phyloP scores from a whole-genome alignment of 2,329 filamentous ascomycete genomes.

The Exophiala spinifera region DNA sequence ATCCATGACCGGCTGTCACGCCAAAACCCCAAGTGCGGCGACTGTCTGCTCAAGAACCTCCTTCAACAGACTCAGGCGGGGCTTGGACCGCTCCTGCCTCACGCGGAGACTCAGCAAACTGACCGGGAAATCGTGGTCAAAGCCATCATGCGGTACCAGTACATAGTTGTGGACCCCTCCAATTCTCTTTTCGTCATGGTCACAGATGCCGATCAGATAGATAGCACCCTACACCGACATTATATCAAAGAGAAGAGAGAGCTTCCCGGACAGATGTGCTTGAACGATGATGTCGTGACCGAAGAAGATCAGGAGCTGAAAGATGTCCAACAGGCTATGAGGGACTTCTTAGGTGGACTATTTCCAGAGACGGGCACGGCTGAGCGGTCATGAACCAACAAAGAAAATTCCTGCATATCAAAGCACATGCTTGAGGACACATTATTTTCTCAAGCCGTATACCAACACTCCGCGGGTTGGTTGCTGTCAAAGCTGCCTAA shows the following conservation, averaged over 20 bases:
- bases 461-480: too few species aligned
- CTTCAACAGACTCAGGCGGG: constrained; percentile 16
- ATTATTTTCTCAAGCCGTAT: too few species aligned
- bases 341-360: too few species aligned
- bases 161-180: constrained; percentile 14
- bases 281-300: constrained; percentile 25
- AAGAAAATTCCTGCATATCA: too few species aligned
- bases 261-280: constrained; percentile 19
- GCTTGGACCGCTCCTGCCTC: constrained; percentile 16
- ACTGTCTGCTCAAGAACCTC: constrained; percentile 20
- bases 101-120: constrained; percentile 15
- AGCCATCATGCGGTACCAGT: constrained; percentile 21
- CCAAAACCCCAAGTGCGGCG: constrained; percentile 20
- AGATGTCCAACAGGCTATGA: constrained; percentile 20
- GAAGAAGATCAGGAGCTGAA: constrained; percentile 17
- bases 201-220: constrained; percentile 22
- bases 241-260: constrained; percentile 15
- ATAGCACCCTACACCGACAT: constrained; percentile 12
- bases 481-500: too few species aligned
- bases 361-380: too few species aligned
- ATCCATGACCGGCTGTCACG: constrained; percentile 18
- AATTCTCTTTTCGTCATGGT: constrained; percentile 23
- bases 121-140: constrained; percentile 22
- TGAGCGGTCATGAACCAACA: too few species aligned
- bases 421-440: too few species aligned